Evolutionary conservation across 345 rosid genomes (phyloP), one percentile per base, ranked within the genome.

Genomic region (Adansonia digitata): DNA sequence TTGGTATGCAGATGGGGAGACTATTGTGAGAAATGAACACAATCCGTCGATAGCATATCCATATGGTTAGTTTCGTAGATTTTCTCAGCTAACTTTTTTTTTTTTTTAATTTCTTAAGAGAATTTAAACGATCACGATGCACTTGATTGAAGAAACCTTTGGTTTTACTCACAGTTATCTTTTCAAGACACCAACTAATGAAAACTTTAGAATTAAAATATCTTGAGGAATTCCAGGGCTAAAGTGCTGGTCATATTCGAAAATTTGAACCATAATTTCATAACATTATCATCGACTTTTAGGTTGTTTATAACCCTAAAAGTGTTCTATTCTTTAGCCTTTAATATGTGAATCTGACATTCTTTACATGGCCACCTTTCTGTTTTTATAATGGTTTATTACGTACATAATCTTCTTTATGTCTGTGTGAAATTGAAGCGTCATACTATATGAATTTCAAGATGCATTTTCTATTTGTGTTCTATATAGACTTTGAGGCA

Each of bases 1-100:
- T 17, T 95, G 97, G 99, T 92, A 95, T 68, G 98, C 98, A 0
- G 99, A 95, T 76, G 99, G 99, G 68, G 98, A 95, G 85, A 95
- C 98, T 48, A 84, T 92, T 43, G 86, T 95, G 55, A 85, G 98
- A 49, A 92, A 84, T 52, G 99, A 95, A 81, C 89, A 92, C 78
- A 88, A 91, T 82, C 91, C 93, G 11, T 82, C 96, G 0, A 88
- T 86, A 49, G 99, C 99, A 0, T 95, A 92, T 86, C 97, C 98
- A 42, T 42, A 42, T 42, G 46, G 11, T 42, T 42, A 85, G 82
- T 82, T 74, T 57, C n/a, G n/a, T 72, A 35, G 22, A 22, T 37
- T 79, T 80, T 26, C 0, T 45, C 15, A 45, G 4, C 12, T 9
- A 15, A 14, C 34, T n/a, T n/a, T n/a, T 0, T 24, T 14, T 27